Evolutionary conservation across 208 protist species (phyloP), one percentile per base, ranked within the genome.

Genomic region (Leishmania tarentolae): DNA sequence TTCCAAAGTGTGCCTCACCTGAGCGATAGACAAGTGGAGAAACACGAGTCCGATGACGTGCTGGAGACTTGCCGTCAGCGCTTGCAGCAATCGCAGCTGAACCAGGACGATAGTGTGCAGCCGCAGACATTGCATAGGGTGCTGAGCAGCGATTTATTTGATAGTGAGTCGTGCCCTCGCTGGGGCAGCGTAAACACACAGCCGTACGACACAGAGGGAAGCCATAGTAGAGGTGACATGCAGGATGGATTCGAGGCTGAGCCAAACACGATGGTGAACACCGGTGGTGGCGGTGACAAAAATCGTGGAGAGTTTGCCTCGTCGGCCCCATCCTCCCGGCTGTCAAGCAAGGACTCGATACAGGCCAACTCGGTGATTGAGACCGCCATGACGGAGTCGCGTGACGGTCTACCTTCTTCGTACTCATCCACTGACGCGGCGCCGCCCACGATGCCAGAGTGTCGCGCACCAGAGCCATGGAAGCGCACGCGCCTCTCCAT

Each of bases 161-260:
- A 11, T 40, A 68, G 61, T 19, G 21, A 31, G 31, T 68, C 3
- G 15, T 40, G 40, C 40, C 40, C 68, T n/a, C n/a, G 46, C 47
- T 59, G 70, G 42, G 28, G 70, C n/a, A 75, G 70, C 70, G 46
- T 17, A 35, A 75, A n/a, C 47, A 57, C 70, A n/a, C 70, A 75
- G 46, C 70, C 70, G 3, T 75, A 57, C 46, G 70, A 75, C 70
- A 13, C 70, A 11, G 70, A 75, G 8, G 70, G 47, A 28, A 44
- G n/a, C 13, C 13, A 35, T n/a, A 42, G 70, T n/a, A 31, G 70
- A 37, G 70, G 44, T 19, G 46, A 24, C 42, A 47, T 17, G 42
- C 40, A 9, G 68, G 68, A 72, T 47, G 42, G 2, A 40, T 21
- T 50, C 9, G 40, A 46, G 68, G 31, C 3, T 31, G 42, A 50